Evolutionary conservation across 495 filamentous ascomycete genomes (phyloP).

Genomic region (Penicillium salamii): DNA sequence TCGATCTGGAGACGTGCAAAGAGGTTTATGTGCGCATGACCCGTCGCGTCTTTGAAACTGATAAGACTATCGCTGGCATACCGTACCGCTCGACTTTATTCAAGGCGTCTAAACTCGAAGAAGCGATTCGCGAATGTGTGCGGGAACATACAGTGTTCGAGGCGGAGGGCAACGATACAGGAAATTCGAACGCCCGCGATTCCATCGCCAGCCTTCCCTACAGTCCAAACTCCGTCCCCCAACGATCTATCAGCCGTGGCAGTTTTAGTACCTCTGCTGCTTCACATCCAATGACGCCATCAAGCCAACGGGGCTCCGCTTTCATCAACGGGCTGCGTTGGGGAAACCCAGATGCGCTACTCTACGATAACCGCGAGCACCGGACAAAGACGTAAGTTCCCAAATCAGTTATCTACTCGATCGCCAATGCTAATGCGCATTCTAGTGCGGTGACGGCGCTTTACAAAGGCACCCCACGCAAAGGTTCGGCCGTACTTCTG

Average conservation of each 20-base stretch:
- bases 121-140: slow-evolving; percentile 88
- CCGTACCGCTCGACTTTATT: slow-evolving; percentile 91
- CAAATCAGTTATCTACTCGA: neutral
- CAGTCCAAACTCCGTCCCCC: slow-evolving; percentile 35
- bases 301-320: slow-evolving; percentile 33
- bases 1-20: slow-evolving; percentile 94
- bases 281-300: slow-evolving; percentile 26
- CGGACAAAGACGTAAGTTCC: slow-evolving; percentile 84
- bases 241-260: slow-evolving; percentile 44
- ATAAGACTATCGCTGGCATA: slow-evolving; percentile 94
- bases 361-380: slow-evolving; percentile 81
- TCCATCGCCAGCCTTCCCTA: slow-evolving; percentile 39
- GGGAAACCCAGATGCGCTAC: slow-evolving; percentile 58
- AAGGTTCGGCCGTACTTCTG: slow-evolving; percentile 65
- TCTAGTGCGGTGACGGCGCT: slow-evolving; percentile 83
- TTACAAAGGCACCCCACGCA: slow-evolving; percentile 73
- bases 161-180: slow-evolving; percentile 71
- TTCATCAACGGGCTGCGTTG: slow-evolving; percentile 47
- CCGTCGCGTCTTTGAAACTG: slow-evolving; percentile 90
- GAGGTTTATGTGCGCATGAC: slow-evolving; percentile 94
- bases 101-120: slow-evolving; percentile 93
- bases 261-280: slow-evolving; percentile 38
- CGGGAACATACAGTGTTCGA: slow-evolving; percentile 79
- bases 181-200: slow-evolving; percentile 26
- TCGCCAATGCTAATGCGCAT: slow-evolving; percentile 7